Base-by-base conservation (phyloP, 73 alveolate species). In the Paramecium tetraurelia region DNA sequence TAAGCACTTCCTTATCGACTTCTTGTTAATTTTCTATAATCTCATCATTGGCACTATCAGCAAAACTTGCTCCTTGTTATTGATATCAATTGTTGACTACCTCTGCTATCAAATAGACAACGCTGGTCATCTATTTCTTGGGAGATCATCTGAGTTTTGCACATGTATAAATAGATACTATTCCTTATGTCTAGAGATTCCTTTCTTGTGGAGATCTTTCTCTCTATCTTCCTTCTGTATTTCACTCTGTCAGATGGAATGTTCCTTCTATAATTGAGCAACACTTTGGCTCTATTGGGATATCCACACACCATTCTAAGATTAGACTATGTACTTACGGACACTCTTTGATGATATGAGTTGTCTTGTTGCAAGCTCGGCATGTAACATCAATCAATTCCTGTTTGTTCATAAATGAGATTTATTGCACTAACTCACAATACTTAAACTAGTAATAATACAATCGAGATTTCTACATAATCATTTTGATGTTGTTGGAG, bases 201-300 rank as follows among this genome's bases (percentile, higher is more conserved):
- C 40, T 75, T 75, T 75, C n/a, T 38, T 75, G 87, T 75, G 3
- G 20, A 10, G 5, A 75, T 38, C 21, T 75, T 75, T 35, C 87
- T 41, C 24, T 75, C 59, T 11, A 21, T 10, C 38, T 20, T 75
- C n/a, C 59, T 75, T 35, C 7, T 38, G 18, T 75, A 36, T 38
- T 75, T 75, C 68, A 75, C 59, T 41, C 87, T 75, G 18, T 75
- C 87, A 9, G 68, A 38, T 38, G 87, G 87, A 14, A 75, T 41
- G 18, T 75, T 75, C 33, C 87, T 29, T 75, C 90, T 80, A 80
- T 80, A 27, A 80, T 80, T 80, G 0, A 80, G 38, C 4, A 80
- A 35, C 12, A 80, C 90, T 9, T 80, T 80, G 14, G 35, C 46
- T 80, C 90, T 80, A 80, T 80, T 80, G 2, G 90, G 90, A 46